A percentile compares a stretch with the other conserved stretches of the same genome.
phyloP scores from a whole-genome alignment of 2,329 filamentous ascomycete genomes.

The Monilinia polystroma region DNA sequence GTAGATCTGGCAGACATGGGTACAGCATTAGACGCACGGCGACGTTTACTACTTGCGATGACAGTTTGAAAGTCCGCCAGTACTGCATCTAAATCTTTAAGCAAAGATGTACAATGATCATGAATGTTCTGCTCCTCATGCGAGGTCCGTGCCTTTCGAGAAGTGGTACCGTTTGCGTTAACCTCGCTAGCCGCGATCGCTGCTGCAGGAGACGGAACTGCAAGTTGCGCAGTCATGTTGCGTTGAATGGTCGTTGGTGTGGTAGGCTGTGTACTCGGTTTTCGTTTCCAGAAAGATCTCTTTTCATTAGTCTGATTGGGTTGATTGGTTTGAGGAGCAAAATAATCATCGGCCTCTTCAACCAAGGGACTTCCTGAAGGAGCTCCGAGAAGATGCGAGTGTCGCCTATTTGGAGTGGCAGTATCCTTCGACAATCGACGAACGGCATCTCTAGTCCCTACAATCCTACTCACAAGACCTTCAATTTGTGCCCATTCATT shows the following conservation, averaged over 20 bases:
- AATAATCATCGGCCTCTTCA: conserved; percentile 54
- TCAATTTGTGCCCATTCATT: conserved; percentile 87
- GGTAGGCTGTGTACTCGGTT: conserved; percentile 52
- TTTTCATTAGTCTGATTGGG: conserved; percentile 49
- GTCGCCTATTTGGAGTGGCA: conserved; percentile 47
- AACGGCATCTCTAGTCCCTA: conserved; percentile 84
- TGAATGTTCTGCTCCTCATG: conserved; percentile 67
- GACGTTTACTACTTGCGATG: conserved; percentile 74
- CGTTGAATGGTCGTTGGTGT: conserved; percentile 33
- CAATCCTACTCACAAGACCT: conserved; percentile 77
- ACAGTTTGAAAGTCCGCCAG: conserved; percentile 78
- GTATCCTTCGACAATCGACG: conserved; percentile 84
- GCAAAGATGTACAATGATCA: conserved; percentile 78
- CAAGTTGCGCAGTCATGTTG: conserved; percentile 36
- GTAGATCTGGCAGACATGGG: conserved; percentile 49
- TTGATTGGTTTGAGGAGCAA: conserved; percentile 47
- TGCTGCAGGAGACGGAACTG: conserved; percentile 33
- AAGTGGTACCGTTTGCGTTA: conserved; percentile 31
- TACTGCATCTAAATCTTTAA: conserved; percentile 80
- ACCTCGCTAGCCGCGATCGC: conserved; percentile 30
- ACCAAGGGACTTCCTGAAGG: conserved; percentile 39
- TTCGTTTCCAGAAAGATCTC: conserved; percentile 89
- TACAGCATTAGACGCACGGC: conserved; percentile 54
- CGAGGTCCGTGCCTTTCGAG: conserved; percentile 29
- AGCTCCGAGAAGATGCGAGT: conserved; percentile 39